Percentiles rank a stretch among this genome's conserved stretches.
These are phyloP conservation scores for Ophiostoma australiae DNA, from an alignment of 2,329 filamentous ascomycete species.

Conservation along the genomic window DNA sequence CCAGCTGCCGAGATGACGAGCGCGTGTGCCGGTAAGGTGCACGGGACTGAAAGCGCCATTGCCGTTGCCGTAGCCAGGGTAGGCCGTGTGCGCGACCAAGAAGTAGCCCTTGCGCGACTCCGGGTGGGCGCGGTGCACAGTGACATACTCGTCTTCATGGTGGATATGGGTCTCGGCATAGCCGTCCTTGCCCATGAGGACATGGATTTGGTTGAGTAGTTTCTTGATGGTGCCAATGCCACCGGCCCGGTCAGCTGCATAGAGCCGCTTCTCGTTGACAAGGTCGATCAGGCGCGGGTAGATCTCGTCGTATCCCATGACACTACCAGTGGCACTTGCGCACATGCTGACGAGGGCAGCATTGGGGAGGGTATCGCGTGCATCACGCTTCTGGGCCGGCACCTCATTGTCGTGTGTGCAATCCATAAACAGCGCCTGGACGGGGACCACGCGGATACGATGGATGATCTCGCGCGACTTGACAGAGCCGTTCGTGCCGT, in stretches of 20 bases:
- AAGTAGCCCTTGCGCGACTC: conserved; percentile 91
- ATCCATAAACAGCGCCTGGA: conserved; percentile 97
- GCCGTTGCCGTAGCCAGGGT: conserved; percentile 80
- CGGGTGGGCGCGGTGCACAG: conserved; percentile 90
- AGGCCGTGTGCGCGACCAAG: conserved; percentile 92
- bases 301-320: conserved; percentile 96
- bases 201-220: conserved; percentile 89
- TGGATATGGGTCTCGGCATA: conserved; percentile 96
- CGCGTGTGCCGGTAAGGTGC: conserved; percentile 75
- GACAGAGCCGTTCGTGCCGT: conserved; percentile 30
- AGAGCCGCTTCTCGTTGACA: conserved; percentile 80
- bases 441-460: conserved; percentile 77
- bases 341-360: conserved; percentile 95
- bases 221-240: conserved; percentile 91
- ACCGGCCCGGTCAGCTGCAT: conserved; percentile 63
- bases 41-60: conserved; percentile 77
- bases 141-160: conserved; percentile 93
- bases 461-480: conserved; percentile 62
- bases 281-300: conserved; percentile 92
- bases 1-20: conserved; percentile 84
- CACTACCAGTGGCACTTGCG: conserved; percentile 85
- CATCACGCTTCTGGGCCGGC: conserved; percentile 90
- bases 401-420: conserved; percentile 98
- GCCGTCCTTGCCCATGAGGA: conserved; percentile 87
- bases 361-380: conserved; percentile 87